These are phyloP conservation scores for Trametes polyzona DNA, from an alignment of 1,284 basidiomycete species.

Conservation along the genomic window DNA sequence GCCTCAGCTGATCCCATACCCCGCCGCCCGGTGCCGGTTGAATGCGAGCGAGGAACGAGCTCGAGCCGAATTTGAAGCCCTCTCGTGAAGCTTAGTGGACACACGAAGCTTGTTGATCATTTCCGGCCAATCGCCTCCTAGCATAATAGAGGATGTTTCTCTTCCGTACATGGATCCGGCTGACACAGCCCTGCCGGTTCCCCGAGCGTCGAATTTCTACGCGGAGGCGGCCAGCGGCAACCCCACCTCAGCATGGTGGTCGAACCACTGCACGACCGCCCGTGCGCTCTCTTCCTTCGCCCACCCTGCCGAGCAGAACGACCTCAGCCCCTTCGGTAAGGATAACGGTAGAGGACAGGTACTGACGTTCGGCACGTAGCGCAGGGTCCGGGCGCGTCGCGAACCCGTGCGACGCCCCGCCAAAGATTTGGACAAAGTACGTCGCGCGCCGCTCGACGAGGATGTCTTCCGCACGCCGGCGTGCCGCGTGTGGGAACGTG, in stretches of 20 bases:
- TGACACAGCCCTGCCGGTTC: no score
- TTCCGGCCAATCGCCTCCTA: no score
- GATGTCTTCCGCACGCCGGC: conserved; percentile 51
- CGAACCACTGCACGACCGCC: conserved; percentile 37
- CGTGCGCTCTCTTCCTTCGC: conserved; percentile 60
- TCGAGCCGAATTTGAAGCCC: no score
- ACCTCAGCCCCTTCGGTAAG: neutral
- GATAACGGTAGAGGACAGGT: neutral
- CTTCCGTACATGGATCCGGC: no score
- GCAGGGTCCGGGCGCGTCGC: conserved; percentile 45
- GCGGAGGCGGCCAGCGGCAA: neutral
- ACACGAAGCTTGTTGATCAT: no score
- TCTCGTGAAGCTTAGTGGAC: no score
- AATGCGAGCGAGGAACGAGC: no score
- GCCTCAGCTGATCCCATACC: no score
- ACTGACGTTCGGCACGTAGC: conserved; percentile 47
- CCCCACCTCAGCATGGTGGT: conserved; percentile 9
- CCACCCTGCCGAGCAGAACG: conserved; percentile 47
- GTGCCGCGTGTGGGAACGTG: conserved; percentile 47
- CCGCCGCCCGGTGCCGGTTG: no score
- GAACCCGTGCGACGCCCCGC: conserved; percentile 51
- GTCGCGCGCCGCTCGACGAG: conserved; percentile 45
- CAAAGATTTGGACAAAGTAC: conserved; percentile 55
- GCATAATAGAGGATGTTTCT: no score
- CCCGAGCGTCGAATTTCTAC: no score